These are phyloP conservation scores for Phyllosticta citriasiana DNA, from an alignment of 2,329 filamentous ascomycete genomes.

Conservation along the genomic window DNA sequence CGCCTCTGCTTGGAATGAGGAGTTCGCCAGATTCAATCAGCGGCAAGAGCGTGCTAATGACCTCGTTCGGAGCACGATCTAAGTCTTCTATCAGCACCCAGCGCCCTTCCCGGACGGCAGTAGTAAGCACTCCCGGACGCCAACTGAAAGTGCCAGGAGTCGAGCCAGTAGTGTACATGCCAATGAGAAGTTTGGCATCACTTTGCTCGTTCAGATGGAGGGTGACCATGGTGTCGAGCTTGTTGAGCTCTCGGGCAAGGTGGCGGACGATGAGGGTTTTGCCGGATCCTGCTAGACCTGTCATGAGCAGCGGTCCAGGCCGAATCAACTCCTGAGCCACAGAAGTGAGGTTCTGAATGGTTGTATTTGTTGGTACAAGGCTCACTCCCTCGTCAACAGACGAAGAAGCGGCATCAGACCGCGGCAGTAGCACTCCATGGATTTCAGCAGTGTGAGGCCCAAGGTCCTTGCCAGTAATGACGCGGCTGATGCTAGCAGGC, in stretches of 20 bases:
- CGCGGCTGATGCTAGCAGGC: background rate
- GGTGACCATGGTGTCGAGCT: conserved; percentile 76
- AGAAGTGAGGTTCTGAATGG: conserved; percentile 57
- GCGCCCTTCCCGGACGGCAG: conserved; percentile 82
- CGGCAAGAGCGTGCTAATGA: conserved; percentile 85
- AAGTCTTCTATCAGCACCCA: conserved; percentile 98
- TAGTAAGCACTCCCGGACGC: conserved; percentile 86
- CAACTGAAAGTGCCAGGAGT: conserved; percentile 85
- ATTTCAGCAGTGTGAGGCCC: conserved; percentile 16
- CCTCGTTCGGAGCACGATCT: conserved; percentile 86
- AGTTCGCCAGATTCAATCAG: conserved; percentile 89
- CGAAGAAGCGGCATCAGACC: conserved; percentile 12
- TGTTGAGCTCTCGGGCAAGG: conserved; percentile 68
- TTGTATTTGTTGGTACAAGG: conserved; percentile 59
- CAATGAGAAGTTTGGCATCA: conserved; percentile 91
- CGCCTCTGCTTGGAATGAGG: conserved; percentile 77
- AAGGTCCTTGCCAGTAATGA: conserved; percentile 1
- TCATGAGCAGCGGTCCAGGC: conserved; percentile 64
- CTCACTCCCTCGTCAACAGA: conserved; percentile 1
- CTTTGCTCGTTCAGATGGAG: conserved; percentile 97
- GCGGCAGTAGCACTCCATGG: conserved; percentile 29
- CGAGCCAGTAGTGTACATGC: conserved; percentile 82
- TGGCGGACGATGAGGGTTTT: conserved; percentile 84
- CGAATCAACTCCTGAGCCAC: conserved; percentile 60
- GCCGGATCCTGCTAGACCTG: conserved; percentile 75